Evolutionary conservation across 2,329 filamentous ascomycete species (phyloP), one percentile per base, ranked within the genome.

Genomic region (Aspergillus ochraceoroseus): DNA sequence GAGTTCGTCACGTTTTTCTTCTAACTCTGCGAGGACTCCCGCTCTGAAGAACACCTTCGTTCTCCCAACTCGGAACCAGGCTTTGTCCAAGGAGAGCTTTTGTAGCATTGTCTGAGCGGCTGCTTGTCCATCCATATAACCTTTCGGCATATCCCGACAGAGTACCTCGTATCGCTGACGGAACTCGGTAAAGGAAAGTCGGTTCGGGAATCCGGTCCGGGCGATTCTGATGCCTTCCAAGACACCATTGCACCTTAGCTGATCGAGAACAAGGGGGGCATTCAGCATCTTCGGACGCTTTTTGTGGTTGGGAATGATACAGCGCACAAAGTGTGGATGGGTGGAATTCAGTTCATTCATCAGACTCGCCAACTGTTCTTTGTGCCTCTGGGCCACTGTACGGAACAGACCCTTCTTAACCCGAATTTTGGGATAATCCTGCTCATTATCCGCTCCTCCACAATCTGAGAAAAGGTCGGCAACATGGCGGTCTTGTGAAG

Each of bases 21-120:
- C 92, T 9, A 99, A 74, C 63, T 98, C 92, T 25, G 92, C 92
- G 32, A 99, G 76, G 2, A 99, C 90, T 44, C 92, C 92, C 29
- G 92, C 88, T 47, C 94, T 79, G 75, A 98, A 98, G 70, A 98
- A 98, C 8, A 98, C 90, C 65, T 98, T 98, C 15, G 88, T 95
- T 42, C 95, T 73, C 55, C 92, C 92, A 42, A 99, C 88, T 14
- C 94, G 85, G 64, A 94, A 98, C 49, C 94, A 77, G 7, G 87
- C 76, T 49, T 75, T 82, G 62, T 98, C 92, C 53, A 98, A 75
- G 12, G 82, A 82, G 29, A 98, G 78, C 63, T 87, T 89, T 55
- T 94, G 85, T 4, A 98, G 76, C 75, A 98, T 96, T 46, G 92
- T 77, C 14, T 79, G 80, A 12, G 88, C 86, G 1, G 83, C 87